Conservation (phyloP, 2,329 filamentous ascomycete species). For the Septoria petroselini region DNA sequence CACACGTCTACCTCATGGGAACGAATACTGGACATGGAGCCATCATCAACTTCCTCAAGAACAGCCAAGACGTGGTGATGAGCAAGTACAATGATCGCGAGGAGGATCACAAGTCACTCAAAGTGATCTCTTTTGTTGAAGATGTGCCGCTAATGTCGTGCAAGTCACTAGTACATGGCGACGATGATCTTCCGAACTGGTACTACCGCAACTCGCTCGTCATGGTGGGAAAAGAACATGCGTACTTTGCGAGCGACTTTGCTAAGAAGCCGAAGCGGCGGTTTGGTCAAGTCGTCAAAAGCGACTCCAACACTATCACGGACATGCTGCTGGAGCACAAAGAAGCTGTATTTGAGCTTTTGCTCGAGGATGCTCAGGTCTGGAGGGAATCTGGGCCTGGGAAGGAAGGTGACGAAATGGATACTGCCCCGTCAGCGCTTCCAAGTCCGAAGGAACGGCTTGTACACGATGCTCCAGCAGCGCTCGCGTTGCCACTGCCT, state of each 20-base stretch:
- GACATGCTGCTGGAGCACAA: conserved; percentile 57
- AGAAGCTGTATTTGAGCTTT: conserved; percentile 48
- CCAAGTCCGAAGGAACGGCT: conserved; percentile 2
- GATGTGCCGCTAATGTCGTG: conserved; percentile 72
- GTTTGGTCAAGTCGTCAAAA: conserved; percentile 54
- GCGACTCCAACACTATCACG: conserved; percentile 47
- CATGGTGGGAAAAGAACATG: conserved; percentile 71
- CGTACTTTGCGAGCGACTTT: conserved; percentile 66
- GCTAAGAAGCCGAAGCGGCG: conserved; percentile 55
- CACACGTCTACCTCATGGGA: conserved; percentile 80
- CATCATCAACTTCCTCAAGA: conserved; percentile 70
- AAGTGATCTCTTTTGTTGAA: conserved; percentile 77
- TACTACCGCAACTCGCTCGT: conserved; percentile 79
- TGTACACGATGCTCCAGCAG: neutral
- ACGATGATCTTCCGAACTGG: conserved; percentile 77
- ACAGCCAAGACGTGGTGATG: conserved; percentile 33
- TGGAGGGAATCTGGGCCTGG: conserved; percentile 27
- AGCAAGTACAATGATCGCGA: conserved; percentile 54
- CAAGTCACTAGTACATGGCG: conserved; percentile 50
- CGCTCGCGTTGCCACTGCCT: neutral
- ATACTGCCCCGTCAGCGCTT: conserved; percentile 1
- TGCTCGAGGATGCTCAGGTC: conserved; percentile 44
- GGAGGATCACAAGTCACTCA: conserved; percentile 65
- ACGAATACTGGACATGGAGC: conserved; percentile 86
- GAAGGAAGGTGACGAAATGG: conserved; percentile 4